Evolutionary conservation across 148 eudicot species (phyloP), one percentile per base, ranked within the genome.

Genomic region (Fagopyrum esculentum): DNA sequence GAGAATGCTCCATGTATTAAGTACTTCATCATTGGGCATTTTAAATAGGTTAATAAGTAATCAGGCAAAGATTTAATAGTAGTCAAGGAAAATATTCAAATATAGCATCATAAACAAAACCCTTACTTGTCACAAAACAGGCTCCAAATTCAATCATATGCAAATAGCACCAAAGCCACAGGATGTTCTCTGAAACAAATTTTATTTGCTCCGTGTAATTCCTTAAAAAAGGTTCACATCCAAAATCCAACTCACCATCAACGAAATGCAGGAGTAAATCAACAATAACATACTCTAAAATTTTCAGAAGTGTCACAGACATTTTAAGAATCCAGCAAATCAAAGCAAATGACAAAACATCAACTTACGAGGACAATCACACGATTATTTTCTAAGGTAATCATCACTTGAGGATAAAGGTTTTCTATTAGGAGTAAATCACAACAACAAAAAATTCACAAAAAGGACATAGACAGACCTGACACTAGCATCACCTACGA

Each of bases 401-500:
- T 57, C 63, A 57, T 19, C 19, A 55, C 52, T 15, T 55, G 59
- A 55, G 15, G 6, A 55, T 4, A 26, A 8, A 8, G 12, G 35
- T n/a, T 6, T 56, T 56, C 26, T n/a, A 19, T 56, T n/a, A 56
- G 19, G 19, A 6, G 3, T 56, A 26, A 22, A 59, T 2, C 35
- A 7, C 22, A 55, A 55, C 26, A 48, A 56, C 17, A 51, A 61
- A 35, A 35, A 35, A 61, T 68, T 63, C 16, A 30, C 2, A 30
- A 11, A 63, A 13, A 30, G 68, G 6, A 22, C 4, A 30, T 10
- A 63, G 16, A 63, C 44, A 30, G 69, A 87, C 90, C 90, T 87
- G 43, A 87, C 90, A 78, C 88, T 87, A 69, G 90, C 90, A 81
- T 85, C 88, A 69, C 90, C 87, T 47, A 87, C 90, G 46, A 87